A percentile compares a stretch with the other conserved stretches of the same genome.
phyloP scores from a whole-genome alignment of 2,329 filamentous ascomycete species.

The Colletotrichum orbiculare region DNA sequence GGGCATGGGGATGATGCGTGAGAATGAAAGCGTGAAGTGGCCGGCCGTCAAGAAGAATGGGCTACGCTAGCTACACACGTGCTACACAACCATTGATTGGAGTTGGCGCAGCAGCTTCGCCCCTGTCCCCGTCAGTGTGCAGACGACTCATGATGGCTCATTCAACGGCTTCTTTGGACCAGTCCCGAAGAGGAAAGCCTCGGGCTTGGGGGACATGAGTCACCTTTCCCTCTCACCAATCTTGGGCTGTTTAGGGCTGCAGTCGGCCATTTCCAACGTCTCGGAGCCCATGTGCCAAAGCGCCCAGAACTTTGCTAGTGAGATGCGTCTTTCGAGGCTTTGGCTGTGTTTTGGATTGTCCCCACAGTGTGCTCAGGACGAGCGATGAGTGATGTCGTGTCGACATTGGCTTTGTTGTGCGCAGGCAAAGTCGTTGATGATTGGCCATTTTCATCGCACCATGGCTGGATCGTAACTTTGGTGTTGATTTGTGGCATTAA shows the following conservation, averaged over 20 bases:
- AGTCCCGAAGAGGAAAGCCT: constrained; percentile 31
- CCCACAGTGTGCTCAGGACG: constrained; percentile 14
- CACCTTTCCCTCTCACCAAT: constrained; percentile 4
- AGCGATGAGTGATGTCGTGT: constrained; percentile 6
- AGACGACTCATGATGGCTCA: constrained; percentile 27
- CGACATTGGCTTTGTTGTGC: not conserved
- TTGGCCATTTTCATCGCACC: constrained; percentile 1
- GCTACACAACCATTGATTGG: not conserved
- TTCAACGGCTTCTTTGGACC: constrained; percentile 21
- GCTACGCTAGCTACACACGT: not conserved
- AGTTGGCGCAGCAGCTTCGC: not conserved
- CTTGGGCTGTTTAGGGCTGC: no score
- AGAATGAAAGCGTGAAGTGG: not conserved
- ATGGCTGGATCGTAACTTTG: no score
- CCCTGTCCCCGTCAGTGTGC: constrained; percentile 16
- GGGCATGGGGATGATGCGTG: not conserved
- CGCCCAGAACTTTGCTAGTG: not conserved
- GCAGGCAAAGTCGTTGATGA: not conserved
- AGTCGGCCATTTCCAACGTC: no score
- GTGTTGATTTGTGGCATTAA: no score
- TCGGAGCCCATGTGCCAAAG: no score
- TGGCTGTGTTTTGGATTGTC: not conserved
- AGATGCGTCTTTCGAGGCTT: not conserved
- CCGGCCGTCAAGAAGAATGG: no score
- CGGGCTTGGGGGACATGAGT: constrained; percentile 14